These are phyloP conservation scores for Parietichytrium sp. DNA, from an alignment of 108 stramenopile genomes.

Conservation along the genomic window DNA sequence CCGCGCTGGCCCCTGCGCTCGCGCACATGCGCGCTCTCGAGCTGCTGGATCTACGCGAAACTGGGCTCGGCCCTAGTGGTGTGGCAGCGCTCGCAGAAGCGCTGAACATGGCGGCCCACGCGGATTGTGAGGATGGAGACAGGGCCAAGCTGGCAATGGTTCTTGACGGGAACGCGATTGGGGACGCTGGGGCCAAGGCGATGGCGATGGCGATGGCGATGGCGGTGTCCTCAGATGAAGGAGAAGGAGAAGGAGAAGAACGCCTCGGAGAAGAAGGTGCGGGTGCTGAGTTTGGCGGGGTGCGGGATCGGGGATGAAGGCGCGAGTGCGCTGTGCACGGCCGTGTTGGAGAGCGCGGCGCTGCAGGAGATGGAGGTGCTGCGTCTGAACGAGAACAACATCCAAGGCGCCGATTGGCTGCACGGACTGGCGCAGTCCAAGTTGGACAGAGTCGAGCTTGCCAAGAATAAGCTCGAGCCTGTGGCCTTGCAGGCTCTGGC, in stretches of 20 bases:
- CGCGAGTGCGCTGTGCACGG: not conserved
- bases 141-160: not conserved
- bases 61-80: not conserved
- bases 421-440: not conserved
- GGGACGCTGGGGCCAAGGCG: conserved; percentile 7
- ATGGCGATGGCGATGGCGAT: too few relatives aligned
- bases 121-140: too few relatives aligned
- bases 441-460: not conserved
- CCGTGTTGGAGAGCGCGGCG: not conserved
- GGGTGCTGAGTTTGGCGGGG: not conserved
- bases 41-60: not conserved
- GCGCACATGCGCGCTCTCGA: not conserved
- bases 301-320: conserved; percentile 4
- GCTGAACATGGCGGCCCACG: not conserved
- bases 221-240: too few relatives aligned
- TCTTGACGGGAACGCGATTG: not conserved
- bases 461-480: not conserved
- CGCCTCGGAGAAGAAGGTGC: not conserved
- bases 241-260: not conserved
- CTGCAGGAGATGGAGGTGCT: not conserved
- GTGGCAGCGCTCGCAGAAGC: not conserved
- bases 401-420: not conserved
- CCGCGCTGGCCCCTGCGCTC: not conserved
- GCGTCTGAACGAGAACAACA: not conserved
- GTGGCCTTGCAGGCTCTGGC: not conserved